Evolutionary conservation across 2,329 filamentous ascomycete genomes (phyloP).

Genomic region (Penicillium hordei): DNA sequence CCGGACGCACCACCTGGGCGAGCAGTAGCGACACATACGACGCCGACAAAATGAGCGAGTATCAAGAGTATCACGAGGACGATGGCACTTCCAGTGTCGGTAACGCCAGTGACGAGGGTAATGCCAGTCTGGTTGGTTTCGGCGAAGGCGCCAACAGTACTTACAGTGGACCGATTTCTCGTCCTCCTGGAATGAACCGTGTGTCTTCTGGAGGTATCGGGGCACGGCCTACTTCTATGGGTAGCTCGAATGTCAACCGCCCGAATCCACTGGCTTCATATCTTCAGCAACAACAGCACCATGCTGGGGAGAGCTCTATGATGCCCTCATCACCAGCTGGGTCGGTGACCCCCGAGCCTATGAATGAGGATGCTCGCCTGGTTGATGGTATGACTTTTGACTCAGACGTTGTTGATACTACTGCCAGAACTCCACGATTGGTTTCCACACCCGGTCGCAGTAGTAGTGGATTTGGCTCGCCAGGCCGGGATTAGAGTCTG

Average conservation of each 20-base stretch:
- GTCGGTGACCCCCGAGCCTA: constrained; percentile 43
- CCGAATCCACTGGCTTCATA: constrained; percentile 30
- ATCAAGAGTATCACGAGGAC: constrained; percentile 70
- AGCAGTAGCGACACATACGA: constrained; percentile 61
- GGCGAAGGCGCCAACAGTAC: constrained; percentile 88
- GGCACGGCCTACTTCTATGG: constrained; percentile 41
- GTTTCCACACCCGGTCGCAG: constrained; percentile 34
- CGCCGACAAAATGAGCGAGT: constrained; percentile 59
- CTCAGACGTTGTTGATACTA: constrained; percentile 64
- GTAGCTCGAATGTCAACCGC: constrained; percentile 36
- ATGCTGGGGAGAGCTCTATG: constrained; percentile 40
- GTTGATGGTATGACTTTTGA: constrained; percentile 67
- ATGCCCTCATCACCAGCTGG: constrained; percentile 41
- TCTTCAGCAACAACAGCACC: constrained; percentile 25
- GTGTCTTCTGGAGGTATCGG: constrained; percentile 34
- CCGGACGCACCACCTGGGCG: constrained; percentile 68
- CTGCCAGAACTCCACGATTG: constrained; percentile 58
- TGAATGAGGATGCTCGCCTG: constrained; percentile 58
- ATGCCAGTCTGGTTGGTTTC: constrained; percentile 82
- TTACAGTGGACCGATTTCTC: constrained; percentile 73
- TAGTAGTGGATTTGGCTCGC: constrained; percentile 15
- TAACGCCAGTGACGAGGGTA: constrained; percentile 81
- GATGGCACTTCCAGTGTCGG: constrained; percentile 65
- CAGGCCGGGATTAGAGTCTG: constrained; percentile 24
- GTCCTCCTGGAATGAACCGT: constrained; percentile 50